Base-by-base conservation (phyloP, 2,329 filamentous ascomycete species). In the Xylariaceae sp. region DNA sequence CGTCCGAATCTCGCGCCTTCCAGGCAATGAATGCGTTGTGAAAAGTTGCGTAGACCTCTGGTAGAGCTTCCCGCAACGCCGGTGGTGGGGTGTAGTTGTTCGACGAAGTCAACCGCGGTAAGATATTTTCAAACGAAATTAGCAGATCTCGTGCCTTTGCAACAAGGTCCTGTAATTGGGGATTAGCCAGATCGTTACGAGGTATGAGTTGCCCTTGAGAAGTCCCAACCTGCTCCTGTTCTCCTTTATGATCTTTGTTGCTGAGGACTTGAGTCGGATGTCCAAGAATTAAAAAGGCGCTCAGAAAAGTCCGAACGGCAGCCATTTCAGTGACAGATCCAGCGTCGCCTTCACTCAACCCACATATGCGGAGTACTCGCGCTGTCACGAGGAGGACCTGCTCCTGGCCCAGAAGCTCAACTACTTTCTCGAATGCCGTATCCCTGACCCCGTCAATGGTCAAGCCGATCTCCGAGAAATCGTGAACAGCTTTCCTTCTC, bases 11-110 rank as follows among this genome's bases (percentile, higher is more conserved):
- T 50, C 88, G 81, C 1, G 88, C 85, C 70, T 91, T 90, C 89
- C 89, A 94, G 3, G 87, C 84, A 57, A 89, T 87, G 65, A 94
- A 91, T 1, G 87, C 87, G 51, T 88, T 86, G 63, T 86, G 83
- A 62, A 90, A 94, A 0, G 85, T 81, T 34, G 86, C 81, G 65
- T 91, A 89, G 1, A 83, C 78, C 62, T 89, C 80, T 0, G 85
- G 80, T 19, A 94, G 75, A 1, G 80, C 78, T 51, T 83, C 80
- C 32, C 80, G 75, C 41, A 87, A 76, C 2, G 79, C 80, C 0
- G 81, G 80, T 0, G 85, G 84, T 43, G 85, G 80, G 0, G 80
- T 85, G 67, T 84, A 88, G 60, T 80, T 80, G 68, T 89, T 91
- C 60, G 78, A 79, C 1, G 77, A 72, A 0, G 83, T 84, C 55